Evolutionary conservation across 352 stramenopile genomes (phyloP).

Genomic region (Phytopythium ostracodes): DNA sequence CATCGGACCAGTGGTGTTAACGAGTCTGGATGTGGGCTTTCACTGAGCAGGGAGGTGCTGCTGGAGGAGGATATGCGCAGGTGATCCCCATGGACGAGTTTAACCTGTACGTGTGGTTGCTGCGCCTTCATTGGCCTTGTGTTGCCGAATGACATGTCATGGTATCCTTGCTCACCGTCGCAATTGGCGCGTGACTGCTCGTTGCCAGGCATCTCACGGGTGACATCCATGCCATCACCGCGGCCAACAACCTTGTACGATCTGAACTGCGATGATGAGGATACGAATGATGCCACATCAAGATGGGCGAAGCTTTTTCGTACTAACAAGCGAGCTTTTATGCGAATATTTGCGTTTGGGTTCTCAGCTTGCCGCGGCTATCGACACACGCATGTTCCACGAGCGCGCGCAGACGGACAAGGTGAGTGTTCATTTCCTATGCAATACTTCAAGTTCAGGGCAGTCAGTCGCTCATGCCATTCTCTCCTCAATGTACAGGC

Average conservation of each 20-base stretch:
- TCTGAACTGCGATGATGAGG: neutral
- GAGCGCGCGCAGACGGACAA: constrained; percentile 87
- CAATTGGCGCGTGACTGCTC: neutral
- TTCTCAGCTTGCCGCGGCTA: constrained; percentile 90
- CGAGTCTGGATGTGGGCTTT: neutral
- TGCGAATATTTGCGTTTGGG: neutral
- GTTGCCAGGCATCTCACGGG: constrained; percentile 91
- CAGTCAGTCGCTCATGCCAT: no score
- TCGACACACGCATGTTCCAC: constrained; percentile 98
- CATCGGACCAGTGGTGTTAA: neutral
- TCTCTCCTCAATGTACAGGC: constrained; percentile 14
- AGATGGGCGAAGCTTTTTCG: neutral
- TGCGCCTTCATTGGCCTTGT: constrained; percentile 36
- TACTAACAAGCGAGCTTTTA: neutral
- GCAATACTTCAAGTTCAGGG: neutral
- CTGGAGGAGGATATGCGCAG: constrained; percentile 91
- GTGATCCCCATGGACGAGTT: constrained; percentile 97
- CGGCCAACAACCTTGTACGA: constrained; percentile 94
- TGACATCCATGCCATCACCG: constrained; percentile 98
- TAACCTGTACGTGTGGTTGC: constrained; percentile 83
- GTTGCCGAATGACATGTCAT: constrained; percentile 85
- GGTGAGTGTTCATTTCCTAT: neutral
- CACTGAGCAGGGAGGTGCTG: constrained; percentile 40
- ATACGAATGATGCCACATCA: neutral
- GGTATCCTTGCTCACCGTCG: constrained; percentile 24